Evolutionary conservation across 2,329 filamentous ascomycete species (phyloP).

Genomic region (Aspergillus chevalieri): DNA sequence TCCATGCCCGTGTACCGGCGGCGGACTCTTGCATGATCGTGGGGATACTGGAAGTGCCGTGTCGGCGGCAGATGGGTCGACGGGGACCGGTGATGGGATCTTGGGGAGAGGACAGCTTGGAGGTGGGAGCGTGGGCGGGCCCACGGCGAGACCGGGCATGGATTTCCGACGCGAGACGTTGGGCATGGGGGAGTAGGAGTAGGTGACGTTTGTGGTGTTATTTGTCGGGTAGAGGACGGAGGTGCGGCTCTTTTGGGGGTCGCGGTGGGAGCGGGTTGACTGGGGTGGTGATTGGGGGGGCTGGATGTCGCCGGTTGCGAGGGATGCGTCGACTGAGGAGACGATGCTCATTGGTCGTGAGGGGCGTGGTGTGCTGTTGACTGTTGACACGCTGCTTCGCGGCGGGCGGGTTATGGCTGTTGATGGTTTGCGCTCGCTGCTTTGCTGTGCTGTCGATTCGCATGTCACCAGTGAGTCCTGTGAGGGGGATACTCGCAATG

Average conservation of each 20-base stretch:
- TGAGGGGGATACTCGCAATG: slow-evolving; percentile 23
- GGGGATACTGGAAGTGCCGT: no score
- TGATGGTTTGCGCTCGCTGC: not conserved
- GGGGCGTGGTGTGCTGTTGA: slow-evolving; percentile 7
- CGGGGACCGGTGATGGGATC: slow-evolving; percentile 18
- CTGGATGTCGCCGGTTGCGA: slow-evolving; percentile 9
- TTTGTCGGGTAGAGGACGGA: slow-evolving; percentile 8
- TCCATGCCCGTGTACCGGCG: no score
- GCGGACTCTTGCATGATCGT: no score
- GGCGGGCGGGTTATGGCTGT: slow-evolving; percentile 13
- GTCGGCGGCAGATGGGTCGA: not conserved
- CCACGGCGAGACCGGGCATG: slow-evolving; percentile 25
- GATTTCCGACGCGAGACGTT: slow-evolving; percentile 27
- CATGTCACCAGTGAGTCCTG: slow-evolving; percentile 19
- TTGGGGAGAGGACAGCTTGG: slow-evolving; percentile 30
- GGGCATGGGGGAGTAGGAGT: slow-evolving; percentile 2
- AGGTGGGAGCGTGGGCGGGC: slow-evolving; percentile 26
- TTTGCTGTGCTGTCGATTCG: not conserved
- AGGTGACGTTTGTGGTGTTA: not conserved
- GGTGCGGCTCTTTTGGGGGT: slow-evolving; percentile 10
- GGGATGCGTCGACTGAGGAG: slow-evolving; percentile 4
- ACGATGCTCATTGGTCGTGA: slow-evolving; percentile 14
- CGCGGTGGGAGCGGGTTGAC: slow-evolving; percentile 3
- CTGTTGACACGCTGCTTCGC: slow-evolving; percentile 3
- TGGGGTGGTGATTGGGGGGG: slow-evolving; percentile 1